Evolutionary conservation across 2,329 filamentous ascomycete genomes (phyloP).

Genomic region (Colletotrichum tamarilloi): DNA sequence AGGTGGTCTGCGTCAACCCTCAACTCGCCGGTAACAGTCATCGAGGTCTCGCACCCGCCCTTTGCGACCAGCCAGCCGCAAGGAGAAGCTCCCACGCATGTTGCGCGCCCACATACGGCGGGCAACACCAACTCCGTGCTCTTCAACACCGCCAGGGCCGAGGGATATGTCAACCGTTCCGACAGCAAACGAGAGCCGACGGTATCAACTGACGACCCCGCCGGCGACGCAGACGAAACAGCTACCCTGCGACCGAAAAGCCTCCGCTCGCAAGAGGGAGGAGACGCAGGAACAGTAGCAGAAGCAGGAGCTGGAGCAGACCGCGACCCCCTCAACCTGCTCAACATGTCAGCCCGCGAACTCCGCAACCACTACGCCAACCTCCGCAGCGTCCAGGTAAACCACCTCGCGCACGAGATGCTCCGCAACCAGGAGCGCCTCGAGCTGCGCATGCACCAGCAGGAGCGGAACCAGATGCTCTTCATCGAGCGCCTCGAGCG

Average conservation of each 20-base stretch:
- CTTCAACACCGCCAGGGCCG: background rate
- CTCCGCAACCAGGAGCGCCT: slow-evolving; percentile 35
- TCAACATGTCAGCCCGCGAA: slow-evolving; percentile 25
- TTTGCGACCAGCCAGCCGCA: background rate
- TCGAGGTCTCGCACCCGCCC: slow-evolving; percentile 15
- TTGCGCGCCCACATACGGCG: slow-evolving; percentile 10
- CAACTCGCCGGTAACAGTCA: slow-evolving; percentile 20
- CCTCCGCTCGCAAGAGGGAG: slow-evolving; percentile 1
- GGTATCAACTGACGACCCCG: background rate
- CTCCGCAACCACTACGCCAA: slow-evolving; percentile 32
- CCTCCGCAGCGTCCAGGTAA: slow-evolving; percentile 21
- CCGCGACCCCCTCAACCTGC: background rate
- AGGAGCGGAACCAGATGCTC: slow-evolving; percentile 33
- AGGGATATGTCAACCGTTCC: background rate
- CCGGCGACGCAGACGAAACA: slow-evolving; percentile 4
- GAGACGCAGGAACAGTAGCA: background rate
- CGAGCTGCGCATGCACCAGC: slow-evolving; percentile 33
- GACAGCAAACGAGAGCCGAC: background rate
- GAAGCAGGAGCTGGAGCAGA: background rate
- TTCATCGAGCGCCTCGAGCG: slow-evolving; percentile 33
- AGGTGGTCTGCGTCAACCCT: slow-evolving; percentile 35
- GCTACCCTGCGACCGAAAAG: slow-evolving; percentile 14
- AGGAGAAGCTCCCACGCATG: background rate
- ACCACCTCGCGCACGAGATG: slow-evolving; percentile 35
- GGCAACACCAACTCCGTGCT: background rate